These are phyloP conservation scores for Elaeis oleifera DNA, from an alignment of 202 grass and related monocot species.

Conservation along the genomic window DNA sequence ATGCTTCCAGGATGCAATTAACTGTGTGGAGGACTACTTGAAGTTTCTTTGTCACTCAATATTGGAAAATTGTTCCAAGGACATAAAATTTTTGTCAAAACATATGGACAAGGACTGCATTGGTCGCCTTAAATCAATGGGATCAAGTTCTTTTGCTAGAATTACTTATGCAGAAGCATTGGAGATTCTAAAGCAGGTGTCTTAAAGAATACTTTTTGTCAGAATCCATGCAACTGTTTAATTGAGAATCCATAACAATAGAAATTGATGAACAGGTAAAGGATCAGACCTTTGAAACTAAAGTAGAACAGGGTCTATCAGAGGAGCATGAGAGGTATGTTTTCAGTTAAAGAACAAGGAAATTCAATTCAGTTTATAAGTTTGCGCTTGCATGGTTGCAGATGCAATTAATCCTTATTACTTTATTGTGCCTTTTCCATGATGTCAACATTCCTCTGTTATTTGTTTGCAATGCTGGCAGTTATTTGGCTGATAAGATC, in stretches of 20 bases:
- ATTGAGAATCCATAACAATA: neutral
- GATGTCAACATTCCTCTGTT: no score
- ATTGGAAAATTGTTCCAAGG: slow-evolving; percentile 29
- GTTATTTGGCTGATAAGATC: no score
- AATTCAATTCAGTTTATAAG: no score
- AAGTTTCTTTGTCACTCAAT: slow-evolving; percentile 33
- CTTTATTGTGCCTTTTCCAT: no score
- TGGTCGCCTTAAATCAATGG: slow-evolving; percentile 15
- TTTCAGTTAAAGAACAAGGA: no score
- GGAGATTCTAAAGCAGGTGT: slow-evolving; percentile 42
- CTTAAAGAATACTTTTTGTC: neutral
- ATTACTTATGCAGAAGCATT: slow-evolving; percentile 59
- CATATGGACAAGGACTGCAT: slow-evolving; percentile 3
- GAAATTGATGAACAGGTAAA: slow-evolving; percentile 28
- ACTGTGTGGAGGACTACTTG: slow-evolving; percentile 44
- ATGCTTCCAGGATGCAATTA: slow-evolving; percentile 41
- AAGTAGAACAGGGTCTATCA: slow-evolving; percentile 48
- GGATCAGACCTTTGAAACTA: slow-evolving; percentile 33
- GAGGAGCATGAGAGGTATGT: slow-evolving; percentile 43
- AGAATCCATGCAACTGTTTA: neutral
- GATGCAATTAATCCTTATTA: no score
- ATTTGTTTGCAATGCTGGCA: no score
- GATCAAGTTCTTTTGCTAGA: slow-evolving; percentile 30
- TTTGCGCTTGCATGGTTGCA: no score
- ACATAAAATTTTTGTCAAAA: slow-evolving; percentile 42